A percentile compares a stretch with the other conserved stretches of the same genome.
Evolutionary conservation across 208 protist species (phyloP).

Genomic region (Jaenimonas drosophilae): DNA sequence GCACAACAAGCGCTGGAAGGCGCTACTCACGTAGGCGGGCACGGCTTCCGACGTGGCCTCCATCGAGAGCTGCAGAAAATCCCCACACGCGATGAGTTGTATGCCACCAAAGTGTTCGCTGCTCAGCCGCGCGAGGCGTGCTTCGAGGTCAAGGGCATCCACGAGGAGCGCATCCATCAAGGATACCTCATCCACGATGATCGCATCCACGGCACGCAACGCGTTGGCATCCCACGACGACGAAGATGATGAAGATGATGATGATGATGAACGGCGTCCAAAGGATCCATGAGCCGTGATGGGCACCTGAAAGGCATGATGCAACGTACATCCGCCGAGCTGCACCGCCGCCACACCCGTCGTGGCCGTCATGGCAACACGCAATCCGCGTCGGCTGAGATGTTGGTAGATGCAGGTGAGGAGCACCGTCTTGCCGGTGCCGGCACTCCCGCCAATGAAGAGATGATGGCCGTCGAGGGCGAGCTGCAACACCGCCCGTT

Average conservation of each 20-base stretch:
- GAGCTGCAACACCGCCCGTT: conserved; percentile 48
- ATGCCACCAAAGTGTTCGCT: conserved; percentile 79
- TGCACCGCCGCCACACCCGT: conserved; percentile 86
- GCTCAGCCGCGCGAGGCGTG: conserved; percentile 56
- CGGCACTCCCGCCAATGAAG: conserved; percentile 83
- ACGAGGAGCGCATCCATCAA: conserved; percentile 70
- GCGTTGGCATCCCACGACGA: conserved; percentile 81
- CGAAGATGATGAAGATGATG: no score
- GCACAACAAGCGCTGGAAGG: conserved; percentile 44
- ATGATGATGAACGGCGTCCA: background rate
- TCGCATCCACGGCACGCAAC: conserved; percentile 75
- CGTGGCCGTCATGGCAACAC: conserved; percentile 83
- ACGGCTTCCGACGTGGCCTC: conserved; percentile 9
- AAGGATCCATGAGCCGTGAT: conserved; percentile 1
- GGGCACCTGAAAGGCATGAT: conserved; percentile 71
- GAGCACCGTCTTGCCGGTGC: conserved; percentile 87
- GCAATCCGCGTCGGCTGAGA: conserved; percentile 43
- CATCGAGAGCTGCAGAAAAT: conserved; percentile 87
- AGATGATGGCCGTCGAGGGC: conserved; percentile 57
- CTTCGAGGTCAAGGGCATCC: conserved; percentile 79
- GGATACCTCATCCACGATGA: conserved; percentile 91
- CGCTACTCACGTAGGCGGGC: conserved; percentile 43
- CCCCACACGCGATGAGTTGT: conserved; percentile 86
- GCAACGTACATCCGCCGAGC: conserved; percentile 88
- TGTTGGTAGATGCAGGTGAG: conserved; percentile 66